phyloP scores from a whole-genome alignment of 108 stramenopile species.

The Bacterosira constricta region DNA sequence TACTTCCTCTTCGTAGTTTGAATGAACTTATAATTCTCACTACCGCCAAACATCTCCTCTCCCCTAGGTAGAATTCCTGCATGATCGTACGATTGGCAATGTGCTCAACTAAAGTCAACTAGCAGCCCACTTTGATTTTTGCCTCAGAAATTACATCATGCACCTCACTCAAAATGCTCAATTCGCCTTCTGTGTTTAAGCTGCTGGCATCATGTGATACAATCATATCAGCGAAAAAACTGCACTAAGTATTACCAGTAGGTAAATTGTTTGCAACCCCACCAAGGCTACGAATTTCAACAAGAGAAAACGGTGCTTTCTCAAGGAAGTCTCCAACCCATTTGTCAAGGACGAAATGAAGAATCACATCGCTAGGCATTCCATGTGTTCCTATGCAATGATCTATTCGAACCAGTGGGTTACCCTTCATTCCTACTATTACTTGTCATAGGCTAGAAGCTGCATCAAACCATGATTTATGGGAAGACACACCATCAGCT shows the following conservation, averaged over 20 bases:
- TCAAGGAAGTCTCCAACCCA: slow-evolving; percentile 20
- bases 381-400: slow-evolving; percentile 21
- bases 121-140: background rate
- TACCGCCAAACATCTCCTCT: slow-evolving; percentile 23
- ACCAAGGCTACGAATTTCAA: slow-evolving; percentile 24
- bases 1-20: background rate
- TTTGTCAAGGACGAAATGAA: slow-evolving; percentile 10
- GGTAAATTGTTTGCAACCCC: slow-evolving; percentile 6
- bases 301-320: slow-evolving; percentile 16
- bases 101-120: slow-evolving; percentile 32
- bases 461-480: slow-evolving; percentile 29
- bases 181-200: background rate
- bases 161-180: slow-evolving; percentile 7
- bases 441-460: slow-evolving; percentile 23
- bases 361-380: slow-evolving; percentile 15
- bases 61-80: background rate
- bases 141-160: slow-evolving; percentile 9
- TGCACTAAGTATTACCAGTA: slow-evolving; percentile 8
- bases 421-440: slow-evolving; percentile 23
- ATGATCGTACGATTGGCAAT: slow-evolving; percentile 23
- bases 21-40: slow-evolving; percentile 13
- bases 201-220: slow-evolving; percentile 20
- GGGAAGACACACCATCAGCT: slow-evolving; percentile 14
- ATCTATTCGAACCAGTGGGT: slow-evolving; percentile 22
- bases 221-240: slow-evolving; percentile 28